Evolutionary conservation across 192 early-diverging fungal species (phyloP).

Genomic region (Rhizoclosmatium sp.): DNA sequence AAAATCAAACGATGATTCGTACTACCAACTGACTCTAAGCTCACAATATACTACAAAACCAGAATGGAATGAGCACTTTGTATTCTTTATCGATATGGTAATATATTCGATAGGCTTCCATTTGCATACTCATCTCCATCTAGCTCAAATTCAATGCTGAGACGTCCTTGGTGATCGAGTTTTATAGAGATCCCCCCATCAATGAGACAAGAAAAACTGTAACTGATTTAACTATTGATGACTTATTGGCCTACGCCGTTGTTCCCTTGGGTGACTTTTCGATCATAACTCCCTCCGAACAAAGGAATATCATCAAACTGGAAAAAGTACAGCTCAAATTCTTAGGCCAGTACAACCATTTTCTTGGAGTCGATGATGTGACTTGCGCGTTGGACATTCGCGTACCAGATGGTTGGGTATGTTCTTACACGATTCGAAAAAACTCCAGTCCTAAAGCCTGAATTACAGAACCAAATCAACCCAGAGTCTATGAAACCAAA

Average conservation of each 20-base stretch:
- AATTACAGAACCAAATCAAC: conserved; percentile 12
- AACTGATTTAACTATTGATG: conserved; percentile 1
- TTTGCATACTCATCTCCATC: not conserved
- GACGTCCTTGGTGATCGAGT: conserved; percentile 30
- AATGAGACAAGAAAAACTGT: not conserved
- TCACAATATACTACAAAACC: conserved; percentile 1
- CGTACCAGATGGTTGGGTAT: conserved; percentile 37
- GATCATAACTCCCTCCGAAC: not conserved
- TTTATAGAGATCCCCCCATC: conserved; percentile 28
- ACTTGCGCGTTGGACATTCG: conserved; percentile 5
- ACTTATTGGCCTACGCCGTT: conserved; percentile 26
- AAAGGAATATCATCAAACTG: not conserved
- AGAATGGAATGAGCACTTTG: conserved; percentile 36
- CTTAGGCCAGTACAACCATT: not conserved
- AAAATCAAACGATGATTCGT: not conserved
- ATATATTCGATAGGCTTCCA: not conserved
- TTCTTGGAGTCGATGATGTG: not conserved
- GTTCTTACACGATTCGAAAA: not conserved
- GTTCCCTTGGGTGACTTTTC: conserved; percentile 37
- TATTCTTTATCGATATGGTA: conserved; percentile 30
- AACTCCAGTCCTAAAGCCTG: not conserved
- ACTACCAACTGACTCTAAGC: conserved; percentile 34
- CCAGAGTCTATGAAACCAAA: conserved; percentile 14
- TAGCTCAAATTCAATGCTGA: conserved; percentile 15
- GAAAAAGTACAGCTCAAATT: conserved; percentile 12